Conservation (phyloP, 2,329 filamentous ascomycete species). For the Alternaria solani region DNA sequence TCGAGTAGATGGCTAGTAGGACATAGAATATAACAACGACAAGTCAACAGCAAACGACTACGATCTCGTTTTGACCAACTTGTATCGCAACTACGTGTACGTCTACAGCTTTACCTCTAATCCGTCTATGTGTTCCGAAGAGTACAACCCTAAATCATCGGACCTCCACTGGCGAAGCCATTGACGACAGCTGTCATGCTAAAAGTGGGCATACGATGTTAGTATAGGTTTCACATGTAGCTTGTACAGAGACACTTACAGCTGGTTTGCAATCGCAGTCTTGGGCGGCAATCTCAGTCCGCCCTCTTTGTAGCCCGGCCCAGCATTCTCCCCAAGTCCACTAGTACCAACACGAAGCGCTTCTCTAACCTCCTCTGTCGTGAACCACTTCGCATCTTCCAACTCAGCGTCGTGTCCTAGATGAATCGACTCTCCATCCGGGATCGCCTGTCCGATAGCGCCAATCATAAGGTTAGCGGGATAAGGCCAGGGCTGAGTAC, state of each 20-base stretch:
- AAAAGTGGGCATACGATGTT: neutral
- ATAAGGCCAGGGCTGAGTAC: slow-evolving; percentile 63
- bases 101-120: neutral
- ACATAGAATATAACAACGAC: slow-evolving; percentile 10
- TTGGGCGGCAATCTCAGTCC: slow-evolving; percentile 79
- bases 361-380: slow-evolving; percentile 78
- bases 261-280: slow-evolving; percentile 91
- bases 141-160: slow-evolving; percentile 51
- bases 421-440: slow-evolving; percentile 79
- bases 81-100: slow-evolving; percentile 6
- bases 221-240: neutral
- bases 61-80: slow-evolving; percentile 6
- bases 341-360: slow-evolving; percentile 74
- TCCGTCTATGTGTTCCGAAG: neutral
- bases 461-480: slow-evolving; percentile 64
- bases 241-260: slow-evolving; percentile 53
- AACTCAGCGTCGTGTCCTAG: slow-evolving; percentile 90
- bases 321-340: slow-evolving; percentile 70
- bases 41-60: slow-evolving; percentile 6
- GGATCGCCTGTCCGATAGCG: slow-evolving; percentile 85
- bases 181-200: slow-evolving; percentile 76
- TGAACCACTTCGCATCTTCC: slow-evolving; percentile 88
- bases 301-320: slow-evolving; percentile 76
- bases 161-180: slow-evolving; percentile 69
- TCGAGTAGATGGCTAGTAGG: slow-evolving; percentile 64